Base-by-base conservation (phyloP, 2,329 filamentous ascomycete genomes). In the Pestalotiopsis sp. region DNA sequence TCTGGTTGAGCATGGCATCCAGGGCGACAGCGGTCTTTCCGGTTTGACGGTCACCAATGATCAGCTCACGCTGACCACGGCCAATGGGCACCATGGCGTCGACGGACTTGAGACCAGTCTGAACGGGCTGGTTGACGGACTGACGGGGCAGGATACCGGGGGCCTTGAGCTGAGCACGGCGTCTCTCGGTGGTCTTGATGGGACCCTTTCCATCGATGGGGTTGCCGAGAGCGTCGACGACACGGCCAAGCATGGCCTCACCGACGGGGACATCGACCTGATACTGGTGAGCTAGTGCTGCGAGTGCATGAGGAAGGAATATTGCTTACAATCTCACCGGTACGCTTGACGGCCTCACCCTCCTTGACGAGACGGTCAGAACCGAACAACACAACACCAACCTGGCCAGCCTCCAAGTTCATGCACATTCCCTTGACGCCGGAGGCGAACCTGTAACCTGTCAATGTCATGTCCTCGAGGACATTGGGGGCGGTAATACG, bases 401-500 rank as follows among this genome's bases (percentile, higher is more conserved):
- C 96, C 87, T 98, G 96, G 85, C 96, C 96, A 85, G 96, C 96
- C 89, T 99, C 96, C 87, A 99, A 92, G 93, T 99, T 99, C 95
- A 99, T 98, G 93, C 95, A 98, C 96, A 99, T 99, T 85, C 96
- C 96, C 92, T 98, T 98, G 86, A 98, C 96, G 85, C 96, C 96
- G 76, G 96, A 99, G 80, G 96, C 94, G 89, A 99, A 99, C 90
- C 95, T 98, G 76, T 69, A 61, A 45, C 7, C 20, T 55, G 67
- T 77, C 52, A 71, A 70, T 45, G 31, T 27, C 72, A 76, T 72
- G 71, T 72, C 70, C 67, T 55, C 45, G 62, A 65, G 58, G 69
- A 69, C 63, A 68, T 61, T 71, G 65, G 68, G 55, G 63, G 65
- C 64, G 70, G 57, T 75, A 70, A 31, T 72, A 92, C 94, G 80